phyloP scores from a whole-genome alignment of 108 stramenopile species.

The Skeletonema menzelii region DNA sequence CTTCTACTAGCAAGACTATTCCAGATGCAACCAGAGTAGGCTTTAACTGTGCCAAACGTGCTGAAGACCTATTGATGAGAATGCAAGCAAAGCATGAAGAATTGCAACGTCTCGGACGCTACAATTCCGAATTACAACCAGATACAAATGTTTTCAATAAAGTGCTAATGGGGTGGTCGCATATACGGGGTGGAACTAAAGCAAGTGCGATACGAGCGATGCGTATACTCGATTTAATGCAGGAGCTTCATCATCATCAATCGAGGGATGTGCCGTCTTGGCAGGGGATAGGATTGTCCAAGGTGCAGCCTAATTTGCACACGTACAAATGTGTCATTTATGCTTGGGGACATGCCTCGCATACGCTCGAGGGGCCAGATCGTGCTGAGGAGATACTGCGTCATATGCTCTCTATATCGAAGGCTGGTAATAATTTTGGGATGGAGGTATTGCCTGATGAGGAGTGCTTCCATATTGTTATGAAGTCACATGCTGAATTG shows the following conservation, averaged over 20 bases:
- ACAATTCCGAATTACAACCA: conserved; percentile 33
- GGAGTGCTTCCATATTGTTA: conserved; percentile 45
- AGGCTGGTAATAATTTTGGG: conserved; percentile 33
- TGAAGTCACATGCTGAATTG: conserved; percentile 42
- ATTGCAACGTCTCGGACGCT: conserved; percentile 1
- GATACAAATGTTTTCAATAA: conserved; percentile 34
- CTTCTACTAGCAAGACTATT: background rate
- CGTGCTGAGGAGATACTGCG: conserved; percentile 40
- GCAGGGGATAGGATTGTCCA: conserved; percentile 27
- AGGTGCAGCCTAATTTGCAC: conserved; percentile 33
- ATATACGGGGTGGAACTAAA: conserved; percentile 33
- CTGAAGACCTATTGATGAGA: conserved; percentile 36
- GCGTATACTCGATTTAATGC: conserved; percentile 42
- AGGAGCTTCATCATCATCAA: conserved; percentile 43
- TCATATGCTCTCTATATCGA: conserved; percentile 39
- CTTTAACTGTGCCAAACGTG: conserved; percentile 39
- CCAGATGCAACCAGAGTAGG: conserved; percentile 21
- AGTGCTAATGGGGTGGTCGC: conserved; percentile 28
- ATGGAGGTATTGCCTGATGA: conserved; percentile 33
- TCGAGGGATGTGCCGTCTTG: conserved; percentile 25
- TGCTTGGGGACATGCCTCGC: conserved; percentile 33
- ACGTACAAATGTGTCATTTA: conserved; percentile 34
- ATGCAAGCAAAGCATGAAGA: conserved; percentile 35
- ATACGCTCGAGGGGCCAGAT: conserved; percentile 30
- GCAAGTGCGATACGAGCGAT: conserved; percentile 30